Evolutionary conservation across 139 green algal species (phyloP), one percentile per base, ranked within the genome.

Genomic region (Diplosphaera chodatii): DNA sequence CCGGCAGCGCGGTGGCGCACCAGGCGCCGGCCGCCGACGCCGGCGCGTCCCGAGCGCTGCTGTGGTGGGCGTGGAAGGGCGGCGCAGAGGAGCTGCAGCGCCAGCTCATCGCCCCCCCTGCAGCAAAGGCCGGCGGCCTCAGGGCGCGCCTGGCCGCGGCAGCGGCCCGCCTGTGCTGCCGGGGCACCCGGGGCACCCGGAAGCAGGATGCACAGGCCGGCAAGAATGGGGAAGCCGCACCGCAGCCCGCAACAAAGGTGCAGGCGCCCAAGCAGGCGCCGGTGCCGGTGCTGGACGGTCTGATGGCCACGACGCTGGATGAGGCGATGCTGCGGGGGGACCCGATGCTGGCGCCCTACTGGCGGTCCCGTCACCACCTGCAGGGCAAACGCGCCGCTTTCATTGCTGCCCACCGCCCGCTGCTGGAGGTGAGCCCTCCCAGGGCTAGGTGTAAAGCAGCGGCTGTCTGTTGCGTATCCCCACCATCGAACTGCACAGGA

Each of bases 11-110:
- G 23, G 67, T 72, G 40, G 40, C 28, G 25, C 2, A 64, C 15
- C 37, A 72, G 25, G 62, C 67, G 33, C 28, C 34, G 33, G 13
- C 34, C 29, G 30, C 67, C n/a, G 67, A 72, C 40, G 62, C 67
- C 28, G 67, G 67, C 20, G 13, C 63, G 5, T 62, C 67, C n/a
- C 67, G 67, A 1, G 63, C 62, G 33, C n/a, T 72, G 33, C 25
- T 72, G n/a, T 72, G 67, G 67, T 72, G 67, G 67, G 62, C 32
- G 1, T 72, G 67, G 67, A 72, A 72, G 67, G 27, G 59, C 40
- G 67, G 67, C n/a, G 40, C 32, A 13, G 20, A n/a, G 59, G 67
- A 41, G 32, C 28, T 72, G 22, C 59, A 64, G 28, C 33, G 34
- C 30, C 10, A 64, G 27, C 62, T 72, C 3, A 40, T 64, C 25